phyloP scores from a whole-genome alignment of 805 yeast species.

The Spathaspora girioi region DNA sequence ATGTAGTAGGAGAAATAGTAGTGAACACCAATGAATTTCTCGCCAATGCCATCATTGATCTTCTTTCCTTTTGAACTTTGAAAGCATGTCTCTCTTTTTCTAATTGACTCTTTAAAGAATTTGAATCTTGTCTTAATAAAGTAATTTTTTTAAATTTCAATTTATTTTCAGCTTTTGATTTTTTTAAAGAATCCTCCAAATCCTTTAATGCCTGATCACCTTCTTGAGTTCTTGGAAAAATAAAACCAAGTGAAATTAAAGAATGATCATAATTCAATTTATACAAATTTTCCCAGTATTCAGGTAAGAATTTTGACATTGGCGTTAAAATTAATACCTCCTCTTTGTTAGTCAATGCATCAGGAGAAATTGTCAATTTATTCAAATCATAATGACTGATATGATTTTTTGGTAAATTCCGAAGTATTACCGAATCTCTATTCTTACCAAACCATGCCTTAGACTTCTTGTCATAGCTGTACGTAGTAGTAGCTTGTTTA shows the following conservation, averaged over 20 bases:
- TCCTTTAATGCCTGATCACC: constrained; percentile 77
- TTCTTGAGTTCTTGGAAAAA: constrained; percentile 74
- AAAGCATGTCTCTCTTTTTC: constrained; percentile 93
- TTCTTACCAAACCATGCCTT: constrained; percentile 47
- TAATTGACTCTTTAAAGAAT: constrained; percentile 64
- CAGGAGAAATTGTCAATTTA: constrained; percentile 63
- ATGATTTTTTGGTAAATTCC: constrained; percentile 65
- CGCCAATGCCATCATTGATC: constrained; percentile 90
- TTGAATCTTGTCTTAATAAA: constrained; percentile 85
- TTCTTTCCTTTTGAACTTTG: constrained; percentile 80
- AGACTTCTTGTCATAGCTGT: constrained; percentile 42
- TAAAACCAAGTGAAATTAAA: constrained; percentile 84
- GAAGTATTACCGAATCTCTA: constrained; percentile 52
- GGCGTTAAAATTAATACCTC: constrained; percentile 87
- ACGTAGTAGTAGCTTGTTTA: constrained; percentile 27
- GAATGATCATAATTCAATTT: constrained; percentile 78
- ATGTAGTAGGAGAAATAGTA: constrained; percentile 80
- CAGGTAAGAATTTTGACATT: constrained; percentile 77
- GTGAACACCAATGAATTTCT: constrained; percentile 89
- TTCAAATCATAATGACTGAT: constrained; percentile 84
- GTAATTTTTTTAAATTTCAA: constrained; percentile 79
- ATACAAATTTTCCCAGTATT: constrained; percentile 83
- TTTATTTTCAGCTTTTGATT: constrained; percentile 57
- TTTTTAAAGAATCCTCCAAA: constrained; percentile 73
- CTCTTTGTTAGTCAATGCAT: constrained; percentile 73